Evolutionary conservation across 495 filamentous ascomycete genomes (phyloP).

Genomic region (Penicillium antarcticum): DNA sequence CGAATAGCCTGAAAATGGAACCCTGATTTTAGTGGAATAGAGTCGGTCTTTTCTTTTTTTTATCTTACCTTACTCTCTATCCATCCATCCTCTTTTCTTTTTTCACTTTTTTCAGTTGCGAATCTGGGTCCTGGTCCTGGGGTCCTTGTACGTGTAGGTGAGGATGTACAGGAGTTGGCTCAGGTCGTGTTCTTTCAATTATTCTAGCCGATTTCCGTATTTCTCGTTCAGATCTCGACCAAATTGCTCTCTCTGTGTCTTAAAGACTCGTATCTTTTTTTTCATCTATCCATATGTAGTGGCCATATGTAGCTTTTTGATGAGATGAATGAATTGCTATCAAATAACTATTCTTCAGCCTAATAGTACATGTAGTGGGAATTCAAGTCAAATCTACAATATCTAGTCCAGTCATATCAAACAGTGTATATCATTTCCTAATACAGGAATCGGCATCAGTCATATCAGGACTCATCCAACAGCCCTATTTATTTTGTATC

Average conservation of each 20-base stretch:
- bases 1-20: conserved; percentile 49
- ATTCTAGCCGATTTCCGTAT: conserved; percentile 11
- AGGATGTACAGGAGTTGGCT: conserved; percentile 27
- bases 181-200: conserved; percentile 18
- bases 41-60: conserved; percentile 32
- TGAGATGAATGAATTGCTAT: too few relatives aligned
- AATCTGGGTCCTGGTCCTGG: too few relatives aligned
- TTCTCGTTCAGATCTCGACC: conserved; percentile 18
- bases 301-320: too few relatives aligned
- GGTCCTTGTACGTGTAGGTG: conserved; percentile 10
- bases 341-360: too few relatives aligned
- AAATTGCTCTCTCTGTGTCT: conserved; percentile 22
- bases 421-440: conserved; percentile 25
- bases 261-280: too few relatives aligned
- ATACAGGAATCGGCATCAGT: conserved; percentile 21
- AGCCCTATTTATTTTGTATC: conserved; percentile 11
- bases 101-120: background rate
- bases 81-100: conserved; percentile 5
- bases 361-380: too few relatives aligned
- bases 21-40: conserved; percentile 49
- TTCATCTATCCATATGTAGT: too few relatives aligned
- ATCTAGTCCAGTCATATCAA: background rate
- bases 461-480: conserved; percentile 12
- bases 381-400: too few relatives aligned
- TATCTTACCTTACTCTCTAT: conserved; percentile 10